Evolutionary conservation across 2,329 filamentous ascomycete genomes (phyloP).

Genomic region (Aspergillus ruber): DNA sequence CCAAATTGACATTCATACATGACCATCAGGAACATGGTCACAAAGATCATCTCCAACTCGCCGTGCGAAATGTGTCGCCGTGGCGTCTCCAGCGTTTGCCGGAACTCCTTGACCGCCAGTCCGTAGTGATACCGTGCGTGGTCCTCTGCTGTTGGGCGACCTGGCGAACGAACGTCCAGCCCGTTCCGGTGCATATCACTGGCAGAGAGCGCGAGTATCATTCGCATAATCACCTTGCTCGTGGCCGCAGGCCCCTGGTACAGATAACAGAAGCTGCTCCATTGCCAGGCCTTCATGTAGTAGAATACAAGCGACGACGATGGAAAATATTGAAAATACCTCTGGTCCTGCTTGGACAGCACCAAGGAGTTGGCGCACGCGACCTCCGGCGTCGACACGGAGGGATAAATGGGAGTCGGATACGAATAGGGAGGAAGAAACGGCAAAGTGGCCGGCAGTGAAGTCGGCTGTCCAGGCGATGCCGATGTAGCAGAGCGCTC

Average conservation of each 20-base stretch:
- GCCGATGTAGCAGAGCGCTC: background rate
- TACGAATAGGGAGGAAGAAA: slow-evolving; percentile 12
- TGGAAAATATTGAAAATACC: slow-evolving; percentile 30
- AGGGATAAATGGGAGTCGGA: slow-evolving; percentile 20
- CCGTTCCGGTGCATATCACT: slow-evolving; percentile 32
- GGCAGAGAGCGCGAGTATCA: slow-evolving; percentile 33
- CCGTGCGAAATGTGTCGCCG: slow-evolving; percentile 18
- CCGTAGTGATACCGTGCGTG: slow-evolving; percentile 30
- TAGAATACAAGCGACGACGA: slow-evolving; percentile 28
- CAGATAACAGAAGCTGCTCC: slow-evolving; percentile 32
- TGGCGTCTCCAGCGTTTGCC: slow-evolving; percentile 26
- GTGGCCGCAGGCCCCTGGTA: slow-evolving; percentile 29
- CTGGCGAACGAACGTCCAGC: slow-evolving; percentile 18
- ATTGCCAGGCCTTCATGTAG: slow-evolving; percentile 33
- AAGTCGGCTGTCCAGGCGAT: slow-evolving; percentile 2
- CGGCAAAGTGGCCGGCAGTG: slow-evolving; percentile 13
- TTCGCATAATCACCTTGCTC: slow-evolving; percentile 34
- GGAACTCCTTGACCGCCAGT: slow-evolving; percentile 31
- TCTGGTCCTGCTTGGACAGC: slow-evolving; percentile 28
- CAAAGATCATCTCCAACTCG: slow-evolving; percentile 30
- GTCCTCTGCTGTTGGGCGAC: slow-evolving; percentile 23
- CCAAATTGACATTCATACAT: slow-evolving; percentile 33
- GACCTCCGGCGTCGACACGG: slow-evolving; percentile 13
- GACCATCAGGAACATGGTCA: slow-evolving; percentile 32
- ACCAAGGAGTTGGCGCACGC: slow-evolving; percentile 29